Conservation (phyloP, 2,329 filamentous ascomycete genomes). For the Graphilbum sp. region DNA sequence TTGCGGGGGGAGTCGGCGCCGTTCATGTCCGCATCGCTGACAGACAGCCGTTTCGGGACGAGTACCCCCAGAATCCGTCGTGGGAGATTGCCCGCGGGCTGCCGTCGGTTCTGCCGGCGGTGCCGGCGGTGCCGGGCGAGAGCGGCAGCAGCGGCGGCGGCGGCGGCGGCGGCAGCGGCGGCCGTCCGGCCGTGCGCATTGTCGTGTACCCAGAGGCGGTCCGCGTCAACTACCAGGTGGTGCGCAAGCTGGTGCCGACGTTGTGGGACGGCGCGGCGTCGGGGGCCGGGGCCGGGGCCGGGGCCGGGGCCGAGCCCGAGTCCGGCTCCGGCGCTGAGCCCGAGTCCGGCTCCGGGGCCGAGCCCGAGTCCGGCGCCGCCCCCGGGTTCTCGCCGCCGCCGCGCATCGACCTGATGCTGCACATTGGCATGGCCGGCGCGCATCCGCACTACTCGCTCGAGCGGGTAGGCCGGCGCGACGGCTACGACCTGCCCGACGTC, state of each 20-base stretch:
- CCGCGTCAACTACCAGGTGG: constrained; percentile 52
- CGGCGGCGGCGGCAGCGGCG: constrained; percentile 11
- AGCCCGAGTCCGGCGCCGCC: background rate
- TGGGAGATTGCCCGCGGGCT: constrained; percentile 60
- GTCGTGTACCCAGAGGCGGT: constrained; percentile 50
- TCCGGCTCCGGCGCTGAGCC: too few relatives aligned
- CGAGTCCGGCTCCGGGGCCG: too few relatives aligned
- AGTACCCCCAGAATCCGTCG: constrained; percentile 61
- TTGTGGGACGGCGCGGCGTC: constrained; percentile 32
- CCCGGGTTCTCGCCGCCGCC: constrained; percentile 1
- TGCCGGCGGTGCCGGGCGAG: too few relatives aligned
- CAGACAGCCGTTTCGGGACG: constrained; percentile 61
- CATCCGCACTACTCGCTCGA: constrained; percentile 53
- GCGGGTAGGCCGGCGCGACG: constrained; percentile 51
- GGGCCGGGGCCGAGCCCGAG: constrained; percentile 12
- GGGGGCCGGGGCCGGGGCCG: constrained; percentile 7
- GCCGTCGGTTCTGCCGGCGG: constrained; percentile 40
- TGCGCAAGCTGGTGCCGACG: constrained; percentile 44
- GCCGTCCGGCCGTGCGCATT: constrained; percentile 38
- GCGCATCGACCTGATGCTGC: constrained; percentile 49
- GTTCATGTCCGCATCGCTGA: constrained; percentile 1
- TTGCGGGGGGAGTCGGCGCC: too few relatives aligned
- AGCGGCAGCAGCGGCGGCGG: too few relatives aligned
- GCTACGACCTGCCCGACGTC: constrained; percentile 56
- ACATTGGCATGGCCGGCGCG: constrained; percentile 65